Conservation (phyloP, 352 stramenopile species). For the Phytophthora vignae region DNA sequence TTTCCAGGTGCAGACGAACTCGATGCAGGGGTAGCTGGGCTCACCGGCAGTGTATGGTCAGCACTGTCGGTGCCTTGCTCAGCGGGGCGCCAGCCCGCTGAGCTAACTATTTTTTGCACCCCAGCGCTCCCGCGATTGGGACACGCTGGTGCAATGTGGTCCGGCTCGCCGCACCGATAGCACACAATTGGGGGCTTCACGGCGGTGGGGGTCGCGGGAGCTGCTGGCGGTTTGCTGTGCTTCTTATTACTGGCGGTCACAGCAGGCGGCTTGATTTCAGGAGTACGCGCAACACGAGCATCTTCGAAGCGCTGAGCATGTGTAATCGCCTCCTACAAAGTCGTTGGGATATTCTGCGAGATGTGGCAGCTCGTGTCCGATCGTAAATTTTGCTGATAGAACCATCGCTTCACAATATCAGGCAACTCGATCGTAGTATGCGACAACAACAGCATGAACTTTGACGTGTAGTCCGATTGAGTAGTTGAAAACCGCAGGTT, state of each 20-base stretch:
- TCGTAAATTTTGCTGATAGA: not conserved
- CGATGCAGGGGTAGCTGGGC: conserved; percentile 1
- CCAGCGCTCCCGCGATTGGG: not conserved
- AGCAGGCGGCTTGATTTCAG: not conserved
- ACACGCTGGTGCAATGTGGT: conserved; percentile 3
- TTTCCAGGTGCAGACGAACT: not conserved
- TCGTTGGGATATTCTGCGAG: not conserved
- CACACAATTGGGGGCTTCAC: not conserved
- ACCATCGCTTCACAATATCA: not conserved
- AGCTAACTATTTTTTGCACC: not conserved
- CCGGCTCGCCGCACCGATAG: not conserved
- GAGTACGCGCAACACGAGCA: too few relatives aligned
- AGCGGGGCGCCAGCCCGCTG: conserved; percentile 3
- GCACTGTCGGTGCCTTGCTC: not conserved
- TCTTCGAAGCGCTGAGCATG: not conserved
- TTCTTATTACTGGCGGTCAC: not conserved
- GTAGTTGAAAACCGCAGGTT: not conserved
- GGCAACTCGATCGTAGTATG: not conserved
- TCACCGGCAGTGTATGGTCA: not conserved
- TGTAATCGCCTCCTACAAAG: not conserved
- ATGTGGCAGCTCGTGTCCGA: not conserved
- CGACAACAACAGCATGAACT: not conserved
- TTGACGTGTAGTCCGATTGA: not conserved
- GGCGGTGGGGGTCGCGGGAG: not conserved
- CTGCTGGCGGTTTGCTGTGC: not conserved